Percentiles rank a stretch among this genome's conserved stretches.
Conservation (phyloP, 1,284 basidiomycete species). For the Sanghuangporus baumii region DNA sequence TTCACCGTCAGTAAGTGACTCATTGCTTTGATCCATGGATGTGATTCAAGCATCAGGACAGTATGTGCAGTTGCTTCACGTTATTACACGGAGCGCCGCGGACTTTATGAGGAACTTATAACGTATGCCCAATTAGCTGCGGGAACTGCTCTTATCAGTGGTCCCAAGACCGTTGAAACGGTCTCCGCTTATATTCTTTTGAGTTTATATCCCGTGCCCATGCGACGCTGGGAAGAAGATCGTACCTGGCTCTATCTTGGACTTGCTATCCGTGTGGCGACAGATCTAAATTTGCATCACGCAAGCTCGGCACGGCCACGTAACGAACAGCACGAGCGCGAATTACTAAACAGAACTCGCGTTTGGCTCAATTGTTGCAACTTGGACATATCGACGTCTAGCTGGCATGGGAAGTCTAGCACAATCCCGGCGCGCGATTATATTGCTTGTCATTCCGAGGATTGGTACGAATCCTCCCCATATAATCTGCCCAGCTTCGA, state of each 20-base stretch:
- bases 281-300: slow-evolving; percentile 78
- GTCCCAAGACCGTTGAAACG: slow-evolving; percentile 71
- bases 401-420: slow-evolving; percentile 78
- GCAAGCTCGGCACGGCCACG: slow-evolving; percentile 61
- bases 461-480: slow-evolving; percentile 68
- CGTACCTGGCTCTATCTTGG: slow-evolving; percentile 76
- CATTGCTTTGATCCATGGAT: neutral
- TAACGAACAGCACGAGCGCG: slow-evolving; percentile 71
- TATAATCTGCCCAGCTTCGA: slow-evolving; percentile 70
- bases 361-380: slow-evolving; percentile 87
- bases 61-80: slow-evolving; percentile 76
- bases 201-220: slow-evolving; percentile 67
- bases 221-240: slow-evolving; percentile 74
- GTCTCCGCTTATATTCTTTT: slow-evolving; percentile 69
- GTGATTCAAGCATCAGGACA: slow-evolving; percentile 24
- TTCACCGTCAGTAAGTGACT: slow-evolving; percentile 72
- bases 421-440: slow-evolving; percentile 73
- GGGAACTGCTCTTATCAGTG: slow-evolving; percentile 64
- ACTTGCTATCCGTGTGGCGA: slow-evolving; percentile 73
- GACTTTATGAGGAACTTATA: slow-evolving; percentile 62
- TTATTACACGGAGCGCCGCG: slow-evolving; percentile 59
- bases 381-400: slow-evolving; percentile 73
- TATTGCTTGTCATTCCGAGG: slow-evolving; percentile 63
- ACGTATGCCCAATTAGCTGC: slow-evolving; percentile 68
- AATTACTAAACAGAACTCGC: slow-evolving; percentile 81